Evolutionary conservation across 1,139 yeast genomes (phyloP), one percentile per base, ranked within the genome.

Genomic region (Candida glucosophila): DNA sequence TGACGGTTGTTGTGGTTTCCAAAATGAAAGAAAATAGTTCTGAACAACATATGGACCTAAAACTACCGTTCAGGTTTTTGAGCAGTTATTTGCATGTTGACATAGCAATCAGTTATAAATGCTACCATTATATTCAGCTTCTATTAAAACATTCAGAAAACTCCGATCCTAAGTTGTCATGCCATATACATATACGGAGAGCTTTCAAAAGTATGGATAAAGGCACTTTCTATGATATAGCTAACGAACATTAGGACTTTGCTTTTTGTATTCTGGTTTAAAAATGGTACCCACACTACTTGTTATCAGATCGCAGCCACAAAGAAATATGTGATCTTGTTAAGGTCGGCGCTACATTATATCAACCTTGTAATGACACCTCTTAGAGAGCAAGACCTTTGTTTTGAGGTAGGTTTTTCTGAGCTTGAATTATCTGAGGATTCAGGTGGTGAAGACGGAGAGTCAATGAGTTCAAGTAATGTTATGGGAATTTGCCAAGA

Each of bases 121-220:
- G 69, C 41, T 60, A 56, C 35, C 34, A 38, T 28, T 64, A 56
- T 33, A 43, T 62, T 3, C 24, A 44, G 30, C 45, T 37, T 29
- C 43, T 64, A 22, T 37, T 59, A 28, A 39, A 44, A 24, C 39
- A 41, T 16, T 40, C 57, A 29, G 49, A 53, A 17, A 39, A 29
- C 15, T 30, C 38, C 14, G 66, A 63, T 27, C 52, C 54, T 2
- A 47, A 45, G 15, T 14, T 53, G 66, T 31, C 58, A 61, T 30
- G 46, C 12, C 43, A 28, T 31, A 34, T n/a, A 55, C 56, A 2
- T 39, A 44, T 9, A 54, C 49, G 25, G 39, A 59, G 26, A 36
- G n/a, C n/a, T n/a, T n/a, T 60, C 11, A 31, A 38, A 3, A 21
- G 22, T 3, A 29, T 52, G 9, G 37, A 39, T 6, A 36, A 39